Conservation (phyloP, 2,329 filamentous ascomycete genomes). For the Volutella citrinella region DNA sequence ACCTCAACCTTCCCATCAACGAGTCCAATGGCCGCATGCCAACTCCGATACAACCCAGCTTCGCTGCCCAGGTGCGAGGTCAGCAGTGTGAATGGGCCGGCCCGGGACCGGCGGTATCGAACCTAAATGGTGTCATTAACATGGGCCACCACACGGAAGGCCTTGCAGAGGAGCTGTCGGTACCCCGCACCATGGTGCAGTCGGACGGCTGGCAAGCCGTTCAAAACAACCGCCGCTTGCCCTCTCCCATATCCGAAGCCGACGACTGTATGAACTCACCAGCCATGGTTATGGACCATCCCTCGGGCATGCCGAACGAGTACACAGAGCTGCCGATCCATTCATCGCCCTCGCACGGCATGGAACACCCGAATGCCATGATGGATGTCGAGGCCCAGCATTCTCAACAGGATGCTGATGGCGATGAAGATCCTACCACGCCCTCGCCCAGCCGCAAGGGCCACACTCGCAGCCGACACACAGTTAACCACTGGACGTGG, state of each 20-base stretch:
- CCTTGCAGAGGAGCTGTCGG: conserved; percentile 39
- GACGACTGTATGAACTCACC: conserved; percentile 43
- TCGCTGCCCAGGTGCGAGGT: conserved; percentile 54
- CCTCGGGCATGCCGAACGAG: neutral
- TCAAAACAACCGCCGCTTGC: conserved; percentile 52
- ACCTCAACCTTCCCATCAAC: conserved; percentile 10
- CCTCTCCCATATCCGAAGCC: conserved; percentile 58
- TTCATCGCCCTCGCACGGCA: conserved; percentile 30
- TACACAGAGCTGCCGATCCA: conserved; percentile 15
- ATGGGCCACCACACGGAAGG: conserved; percentile 39
- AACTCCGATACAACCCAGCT: conserved; percentile 58
- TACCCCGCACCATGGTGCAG: conserved; percentile 48
- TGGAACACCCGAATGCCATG: conserved; percentile 38
- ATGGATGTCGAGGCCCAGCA: conserved; percentile 34
- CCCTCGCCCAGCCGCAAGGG: conserved; percentile 51
- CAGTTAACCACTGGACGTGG: conserved; percentile 58
- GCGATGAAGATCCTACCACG: conserved; percentile 36
- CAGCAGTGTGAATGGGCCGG: conserved; percentile 43
- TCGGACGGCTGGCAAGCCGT: conserved; percentile 49
- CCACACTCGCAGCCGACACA: conserved; percentile 57
- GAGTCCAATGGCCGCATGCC: conserved; percentile 46
- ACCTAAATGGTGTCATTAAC: conserved; percentile 34
- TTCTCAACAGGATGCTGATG: conserved; percentile 22
- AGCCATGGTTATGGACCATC: conserved; percentile 27
- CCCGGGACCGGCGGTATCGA: conserved; percentile 30